Evolutionary conservation across 2,329 filamentous ascomycete genomes (phyloP), one percentile per base, ranked within the genome.

Genomic region (Biscogniauxia mediterranea): DNA sequence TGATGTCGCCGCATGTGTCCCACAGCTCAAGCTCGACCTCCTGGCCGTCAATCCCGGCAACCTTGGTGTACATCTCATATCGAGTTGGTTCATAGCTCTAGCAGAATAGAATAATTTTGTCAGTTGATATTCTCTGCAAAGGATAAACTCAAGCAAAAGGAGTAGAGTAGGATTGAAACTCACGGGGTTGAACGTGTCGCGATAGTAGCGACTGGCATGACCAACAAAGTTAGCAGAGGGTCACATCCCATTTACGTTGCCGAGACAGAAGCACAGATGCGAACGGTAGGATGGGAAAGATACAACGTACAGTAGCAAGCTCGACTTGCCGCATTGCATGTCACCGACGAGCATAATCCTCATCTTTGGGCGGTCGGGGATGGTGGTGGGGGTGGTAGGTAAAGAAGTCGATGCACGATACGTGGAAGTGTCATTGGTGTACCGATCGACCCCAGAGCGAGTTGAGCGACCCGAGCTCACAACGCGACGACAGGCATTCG

Each of bases 281-380:
- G 13, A 54, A 23, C 13, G n/a, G 5, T 7, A 46, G 21, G 50
- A 6, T n/a, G 6, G 42, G 11, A 51, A 20, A 8, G 23, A 42
- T 49, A 23, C 58, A 53, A 57, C 62, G 51, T 65, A 74, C 73
- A 72, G 65, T 7, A 75, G 57, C 26, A 74, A 52, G 59, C 62
- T 71, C 1, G 72, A 70, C 62, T 75, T 75, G 21, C 73, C 72
- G 42, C 68, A 72, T 20, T 64, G 61, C 2, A 62, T 54, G 50
- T 74, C 71, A 11, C 73, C 73, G 9, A 75, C 70, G 56, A 74
- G 68, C 21, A 71, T 65, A 50, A 74, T 73, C 58, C 70, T 62
- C 69, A 75, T 71, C 28, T 64, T 67, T 8, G 68, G 65, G 11
- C 67, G 65, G 11, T 67, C 65, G 23, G 57, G 51, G 2, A 64